Evolutionary conservation across 208 protist species (phyloP), one percentile per base, ranked within the genome.

Genomic region (Novymonas esmeraldas): DNA sequence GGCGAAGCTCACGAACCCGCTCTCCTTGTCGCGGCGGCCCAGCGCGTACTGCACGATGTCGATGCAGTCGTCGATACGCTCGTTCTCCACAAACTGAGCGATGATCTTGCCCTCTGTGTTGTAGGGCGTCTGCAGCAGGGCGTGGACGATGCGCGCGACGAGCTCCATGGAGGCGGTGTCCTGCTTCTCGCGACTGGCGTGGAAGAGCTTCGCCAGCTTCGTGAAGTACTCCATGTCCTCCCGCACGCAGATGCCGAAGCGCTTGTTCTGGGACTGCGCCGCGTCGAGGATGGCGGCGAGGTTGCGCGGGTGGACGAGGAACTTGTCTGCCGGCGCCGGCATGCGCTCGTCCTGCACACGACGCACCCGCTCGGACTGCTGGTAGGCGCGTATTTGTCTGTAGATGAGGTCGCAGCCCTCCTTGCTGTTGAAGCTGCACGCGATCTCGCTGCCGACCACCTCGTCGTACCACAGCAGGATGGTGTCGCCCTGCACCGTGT

Each of bases 21-120:
- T 91, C 28, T 36, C 78, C 46, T 64, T 70, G 45, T 84, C 78
- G 4, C 75, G 68, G 4, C 81, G 65, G 24, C 89, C 89, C 56
- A 95, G 77, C 11, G 57, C 86, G 76, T 85, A 84, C 74, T 95
- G 89, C 41, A 95, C 84, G 57, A 90, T 89, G 68, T 95, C 86
- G 38, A 95, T 82, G 64, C 77, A 81, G 38, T 63, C 72, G 49
- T 95, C 83, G 46, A 92, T 78, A 64, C 70, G 54, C 7, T 70
- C 63, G 45, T 85, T 80, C 41, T 92, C 84, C 0, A 95, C 82
- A 48, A 90, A 89, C 62, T 92, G 86, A 3, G 79, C 66, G 49
- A 95, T 72, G 38, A 92, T 88, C 64, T 79, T 83, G 7, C 73
- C 76, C n/a, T 95, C 85, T 4, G 84, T 83, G 64, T 61, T 88